Percentiles rank a stretch among this genome's conserved stretches.
phyloP scores from a whole-genome alignment of 1,284 basidiomycete genomes.

The Cystobasidium pallidum region DNA sequence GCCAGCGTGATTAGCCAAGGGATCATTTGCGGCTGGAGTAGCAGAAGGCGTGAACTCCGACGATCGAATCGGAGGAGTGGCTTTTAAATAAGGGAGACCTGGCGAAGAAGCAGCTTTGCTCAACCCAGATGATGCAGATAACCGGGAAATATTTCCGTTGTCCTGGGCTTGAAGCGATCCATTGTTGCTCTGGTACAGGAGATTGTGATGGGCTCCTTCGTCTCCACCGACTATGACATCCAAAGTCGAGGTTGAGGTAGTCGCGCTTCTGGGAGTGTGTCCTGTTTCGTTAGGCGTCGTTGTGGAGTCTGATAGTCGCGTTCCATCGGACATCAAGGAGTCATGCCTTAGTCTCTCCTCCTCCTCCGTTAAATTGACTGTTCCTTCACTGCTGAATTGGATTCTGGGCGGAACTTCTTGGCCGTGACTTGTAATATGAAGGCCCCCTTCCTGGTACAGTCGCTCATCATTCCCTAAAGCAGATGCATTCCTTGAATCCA shows the following conservation, averaged over 20 bases:
- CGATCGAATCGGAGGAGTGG: slow-evolving; percentile 9
- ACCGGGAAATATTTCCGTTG: not conserved
- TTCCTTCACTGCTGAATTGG: not conserved
- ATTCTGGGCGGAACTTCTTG: slow-evolving; percentile 9
- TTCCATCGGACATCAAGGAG: not conserved
- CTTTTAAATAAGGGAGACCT: slow-evolving; percentile 25
- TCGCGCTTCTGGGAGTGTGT: not conserved
- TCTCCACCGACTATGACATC: slow-evolving; percentile 6
- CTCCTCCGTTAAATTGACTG: not conserved
- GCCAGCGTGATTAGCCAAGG: not conserved
- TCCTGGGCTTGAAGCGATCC: not conserved
- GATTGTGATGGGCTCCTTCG: not conserved
- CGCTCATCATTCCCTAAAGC: not conserved
- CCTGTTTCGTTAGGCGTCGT: not conserved
- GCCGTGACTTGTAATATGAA: not conserved
- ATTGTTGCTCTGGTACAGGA: not conserved
- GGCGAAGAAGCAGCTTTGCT: slow-evolving; percentile 24
- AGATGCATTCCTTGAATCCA: slow-evolving; percentile 6
- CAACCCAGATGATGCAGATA: slow-evolving; percentile 8
- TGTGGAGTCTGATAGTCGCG: slow-evolving; percentile 10
- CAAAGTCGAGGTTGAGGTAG: slow-evolving; percentile 9
- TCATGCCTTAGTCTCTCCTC: not conserved
- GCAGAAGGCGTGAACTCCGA: not conserved
- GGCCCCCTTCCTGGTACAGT: not conserved
- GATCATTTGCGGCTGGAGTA: not conserved